Evolutionary conservation across 352 stramenopile genomes (phyloP), one percentile per base, ranked within the genome.

Genomic region (Aphanomyces invadans): DNA sequence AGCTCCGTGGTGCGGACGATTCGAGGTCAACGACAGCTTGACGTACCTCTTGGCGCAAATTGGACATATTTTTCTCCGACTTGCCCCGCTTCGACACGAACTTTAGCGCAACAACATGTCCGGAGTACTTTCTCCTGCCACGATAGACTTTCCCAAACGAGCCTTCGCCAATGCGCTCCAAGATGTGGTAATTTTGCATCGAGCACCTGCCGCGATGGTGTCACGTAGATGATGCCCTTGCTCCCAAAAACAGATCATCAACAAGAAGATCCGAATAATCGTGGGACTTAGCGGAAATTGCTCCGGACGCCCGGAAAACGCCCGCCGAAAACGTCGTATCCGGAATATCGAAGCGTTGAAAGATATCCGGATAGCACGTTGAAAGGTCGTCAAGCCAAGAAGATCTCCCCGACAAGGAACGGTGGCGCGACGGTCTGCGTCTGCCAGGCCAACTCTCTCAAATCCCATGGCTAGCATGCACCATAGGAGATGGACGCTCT

Each of bases 51-150:
- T 96, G 78, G 33, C 93, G 88, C 28, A 98, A 76, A 66, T 95
- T 96, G 38, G 85, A 72, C 12, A 98, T 71, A 69, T 98, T 90
- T 44, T 83, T 86, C n/a, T 83, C 79, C 46, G 74, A 95, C 75
- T 97, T 97, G 55, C 88, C 88, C 45, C 95, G 86, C 73, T 98
- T 98, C 45, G 82, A 84, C 31, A 98, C 95, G 70, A 97, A 97
- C 73, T 98, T 97, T 49, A 97, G 86, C 65, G 90, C 90, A 12
- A 97, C 89, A 60, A 95, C 89, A 64, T 95, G 88, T 31, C 85
- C 85, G 10, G 85, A 84, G 70, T 86, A 93, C 74, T 93, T 93
- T 71, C 85, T 81, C 7, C 86, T 75, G 1, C 82, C 84, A 12
- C 82, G 79, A 48, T 95, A 95, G 29, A 95, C 86, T 66, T 91